Conservation (phyloP, 805 yeast genomes). For the Pichia membranifaciens region DNA sequence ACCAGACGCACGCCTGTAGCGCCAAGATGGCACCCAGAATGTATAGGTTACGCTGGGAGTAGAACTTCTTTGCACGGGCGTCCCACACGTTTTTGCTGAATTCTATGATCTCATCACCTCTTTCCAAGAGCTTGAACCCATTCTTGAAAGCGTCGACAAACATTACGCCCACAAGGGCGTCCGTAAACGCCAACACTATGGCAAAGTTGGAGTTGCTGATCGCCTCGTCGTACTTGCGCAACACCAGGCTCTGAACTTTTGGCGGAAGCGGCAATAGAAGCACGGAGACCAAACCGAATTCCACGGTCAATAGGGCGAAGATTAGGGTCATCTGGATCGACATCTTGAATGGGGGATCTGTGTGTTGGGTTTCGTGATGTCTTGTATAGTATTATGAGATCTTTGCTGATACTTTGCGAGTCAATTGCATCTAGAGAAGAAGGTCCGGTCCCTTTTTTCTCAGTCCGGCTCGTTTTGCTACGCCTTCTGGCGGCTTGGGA, state of each 20-base stretch:
- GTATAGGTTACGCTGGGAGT: slow-evolving; percentile 53
- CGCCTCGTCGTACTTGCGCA: slow-evolving; percentile 28
- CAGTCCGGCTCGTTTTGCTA: too few species aligned
- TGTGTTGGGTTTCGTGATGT: too few species aligned
- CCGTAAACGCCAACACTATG: slow-evolving; percentile 37
- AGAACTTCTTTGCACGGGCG: slow-evolving; percentile 42
- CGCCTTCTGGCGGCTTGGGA: too few species aligned
- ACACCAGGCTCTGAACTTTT: slow-evolving; percentile 34
- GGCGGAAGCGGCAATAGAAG: slow-evolving; percentile 48
- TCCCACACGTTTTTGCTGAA: slow-evolving; percentile 26
- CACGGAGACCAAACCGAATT: slow-evolving; percentile 38
- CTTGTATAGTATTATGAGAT: too few species aligned
- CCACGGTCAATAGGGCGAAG: slow-evolving; percentile 39
- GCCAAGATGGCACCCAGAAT: slow-evolving; percentile 50
- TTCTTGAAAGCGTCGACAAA: slow-evolving; percentile 40
- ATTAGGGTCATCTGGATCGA: slow-evolving; percentile 29
- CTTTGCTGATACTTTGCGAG: too few species aligned
- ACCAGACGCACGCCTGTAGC: slow-evolving; percentile 39
- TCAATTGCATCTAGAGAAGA: too few species aligned
- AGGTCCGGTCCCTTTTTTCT: too few species aligned
- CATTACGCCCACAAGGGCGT: slow-evolving; percentile 32
- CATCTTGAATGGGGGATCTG: slow-evolving; percentile 21
- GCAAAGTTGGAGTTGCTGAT: slow-evolving; percentile 33
- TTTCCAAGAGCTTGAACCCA: slow-evolving; percentile 19
- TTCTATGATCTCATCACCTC: slow-evolving; percentile 12